These are phyloP conservation scores for Cystobasidium ongulense DNA, from an alignment of 768 basidiomycete species.

Conservation along the genomic window DNA sequence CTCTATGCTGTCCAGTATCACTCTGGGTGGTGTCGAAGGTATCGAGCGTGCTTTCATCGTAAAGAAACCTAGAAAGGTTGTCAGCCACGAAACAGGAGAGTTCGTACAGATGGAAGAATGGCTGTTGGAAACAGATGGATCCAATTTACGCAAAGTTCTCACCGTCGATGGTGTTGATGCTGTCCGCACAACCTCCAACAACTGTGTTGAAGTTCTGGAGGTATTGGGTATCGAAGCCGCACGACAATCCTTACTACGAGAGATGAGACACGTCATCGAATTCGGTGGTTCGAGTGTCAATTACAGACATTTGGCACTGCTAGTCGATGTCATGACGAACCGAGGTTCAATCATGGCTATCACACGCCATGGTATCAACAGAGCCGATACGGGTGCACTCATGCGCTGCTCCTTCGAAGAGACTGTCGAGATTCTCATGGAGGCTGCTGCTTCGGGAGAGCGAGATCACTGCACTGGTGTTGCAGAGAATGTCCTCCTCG, in stretches of 20 bases:
- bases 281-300: constrained; percentile 99
- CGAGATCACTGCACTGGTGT: constrained; percentile 97
- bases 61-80: constrained; percentile 68
- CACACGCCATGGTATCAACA: constrained; percentile 98
- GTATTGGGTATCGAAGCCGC: constrained; percentile 96
- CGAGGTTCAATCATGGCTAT: constrained; percentile 91
- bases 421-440: constrained; percentile 98
- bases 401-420: constrained; percentile 99
- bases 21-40: constrained; percentile 79
- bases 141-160: constrained; percentile 92
- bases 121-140: constrained; percentile 94
- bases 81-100: constrained; percentile 55
- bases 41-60: constrained; percentile 90
- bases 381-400: constrained; percentile 94
- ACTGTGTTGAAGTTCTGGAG: constrained; percentile 85
- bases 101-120: constrained; percentile 58
- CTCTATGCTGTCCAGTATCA: constrained; percentile 92
- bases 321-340: constrained; percentile 97
- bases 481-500: constrained; percentile 98
- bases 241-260: constrained; percentile 84
- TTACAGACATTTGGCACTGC: constrained; percentile 89
- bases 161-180: constrained; percentile 92
- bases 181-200: constrained; percentile 89
- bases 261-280: constrained; percentile 89
- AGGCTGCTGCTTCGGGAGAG: constrained; percentile 95